Evolutionary conservation across 257 asterid genomes (phyloP).

Genomic region (Petrea volubilis): DNA sequence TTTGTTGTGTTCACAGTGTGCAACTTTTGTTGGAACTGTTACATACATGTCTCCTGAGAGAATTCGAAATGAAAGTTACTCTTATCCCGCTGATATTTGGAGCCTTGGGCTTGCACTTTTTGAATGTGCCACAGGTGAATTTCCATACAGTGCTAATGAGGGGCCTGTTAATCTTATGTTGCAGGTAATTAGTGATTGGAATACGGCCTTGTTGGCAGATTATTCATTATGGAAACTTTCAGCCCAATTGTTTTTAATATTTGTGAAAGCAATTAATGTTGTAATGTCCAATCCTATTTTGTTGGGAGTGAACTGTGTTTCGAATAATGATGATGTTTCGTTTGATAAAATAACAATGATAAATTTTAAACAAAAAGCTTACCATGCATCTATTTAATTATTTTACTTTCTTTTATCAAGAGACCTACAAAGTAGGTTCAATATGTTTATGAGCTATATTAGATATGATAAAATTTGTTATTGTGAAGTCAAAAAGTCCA

Average conservation of each 20-base stretch:
- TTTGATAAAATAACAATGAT: too few relatives aligned
- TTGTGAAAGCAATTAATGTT: not conserved
- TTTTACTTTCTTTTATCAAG: not conserved
- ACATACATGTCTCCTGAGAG: slow-evolving; percentile 99
- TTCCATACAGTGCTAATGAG: slow-evolving; percentile 90
- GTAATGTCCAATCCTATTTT: not conserved
- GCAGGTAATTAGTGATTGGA: slow-evolving; percentile 60
- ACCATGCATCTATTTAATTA: not conserved
- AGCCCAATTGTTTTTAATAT: not conserved
- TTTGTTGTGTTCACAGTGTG: slow-evolving; percentile 63
- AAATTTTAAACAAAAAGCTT: not conserved
- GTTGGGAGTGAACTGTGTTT: not conserved
- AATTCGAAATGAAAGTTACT: slow-evolving; percentile 88
- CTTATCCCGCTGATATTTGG: slow-evolving; percentile 99
- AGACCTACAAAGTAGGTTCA: not conserved
- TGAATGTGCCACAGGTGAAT: slow-evolving; percentile 98
- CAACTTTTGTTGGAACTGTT: slow-evolving; percentile 97
- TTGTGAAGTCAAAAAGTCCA: not conserved
- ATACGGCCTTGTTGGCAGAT: not conserved
- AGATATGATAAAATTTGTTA: not conserved
- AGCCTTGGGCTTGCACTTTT: slow-evolving; percentile 98
- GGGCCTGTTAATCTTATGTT: slow-evolving; percentile 99
- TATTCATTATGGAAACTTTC: not conserved
- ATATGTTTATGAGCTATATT: not conserved
- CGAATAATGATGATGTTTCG: slow-evolving; percentile 1